These are phyloP conservation scores for Linum lewisii DNA, from an alignment of 345 rosid species.

Conservation along the genomic window DNA sequence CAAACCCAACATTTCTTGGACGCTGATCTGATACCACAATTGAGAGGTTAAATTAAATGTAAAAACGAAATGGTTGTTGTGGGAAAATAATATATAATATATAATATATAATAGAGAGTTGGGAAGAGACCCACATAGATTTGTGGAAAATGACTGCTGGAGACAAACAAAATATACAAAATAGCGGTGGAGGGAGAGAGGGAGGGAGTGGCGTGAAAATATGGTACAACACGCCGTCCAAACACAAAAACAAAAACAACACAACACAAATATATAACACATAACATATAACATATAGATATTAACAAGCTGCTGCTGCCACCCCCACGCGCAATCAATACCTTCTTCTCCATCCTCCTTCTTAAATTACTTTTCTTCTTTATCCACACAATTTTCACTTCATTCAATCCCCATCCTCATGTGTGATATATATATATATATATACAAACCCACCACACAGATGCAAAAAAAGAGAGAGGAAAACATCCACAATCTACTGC, in stretches of 20 bases:
- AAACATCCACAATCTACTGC: too few species aligned
- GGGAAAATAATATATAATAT: too few species aligned
- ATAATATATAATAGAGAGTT: too few species aligned
- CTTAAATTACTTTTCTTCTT: neutral
- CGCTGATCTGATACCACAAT: too few species aligned
- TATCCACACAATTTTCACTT: too few species aligned
- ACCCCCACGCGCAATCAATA: slow-evolving; percentile 94
- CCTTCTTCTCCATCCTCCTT: slow-evolving; percentile 10
- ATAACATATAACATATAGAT: too few species aligned
- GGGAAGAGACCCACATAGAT: neutral
- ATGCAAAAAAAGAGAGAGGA: neutral
- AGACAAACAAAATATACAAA: slow-evolving; percentile 44
- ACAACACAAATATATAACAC: too few species aligned
- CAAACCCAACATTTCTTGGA: too few species aligned
- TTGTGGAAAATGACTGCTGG: slow-evolving; percentile 11
- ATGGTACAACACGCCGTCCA: slow-evolving; percentile 79
- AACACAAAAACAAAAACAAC: slow-evolving; percentile 52
- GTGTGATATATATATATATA: slow-evolving; percentile 19
- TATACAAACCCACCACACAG: slow-evolving; percentile 2
- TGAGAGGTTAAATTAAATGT: too few species aligned
- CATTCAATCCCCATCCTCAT: too few species aligned
- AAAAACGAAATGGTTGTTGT: too few species aligned
- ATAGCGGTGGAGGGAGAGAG: slow-evolving; percentile 37
- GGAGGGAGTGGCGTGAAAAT: slow-evolving; percentile 54
- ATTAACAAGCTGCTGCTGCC: slow-evolving; percentile 22